phyloP scores from a whole-genome alignment of 1,284 basidiomycete genomes.

The Puccinia horiana region DNA sequence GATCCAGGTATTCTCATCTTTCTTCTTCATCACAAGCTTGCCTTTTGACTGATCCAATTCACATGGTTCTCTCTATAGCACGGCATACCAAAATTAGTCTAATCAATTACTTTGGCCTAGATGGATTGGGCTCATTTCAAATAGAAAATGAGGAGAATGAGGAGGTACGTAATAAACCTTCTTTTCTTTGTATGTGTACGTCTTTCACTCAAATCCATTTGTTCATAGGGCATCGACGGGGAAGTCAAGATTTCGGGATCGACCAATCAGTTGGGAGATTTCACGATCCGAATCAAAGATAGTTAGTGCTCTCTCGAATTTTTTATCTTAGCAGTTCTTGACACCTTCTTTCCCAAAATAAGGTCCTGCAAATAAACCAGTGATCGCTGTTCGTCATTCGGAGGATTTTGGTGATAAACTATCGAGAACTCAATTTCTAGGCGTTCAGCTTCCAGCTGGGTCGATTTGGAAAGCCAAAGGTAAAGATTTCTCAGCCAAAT shows the following conservation, averaged over 20 bases:
- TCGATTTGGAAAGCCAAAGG: constrained; percentile 83
- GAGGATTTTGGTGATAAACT: constrained; percentile 68
- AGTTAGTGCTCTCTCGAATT: constrained; percentile 62
- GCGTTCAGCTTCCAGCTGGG: constrained; percentile 67
- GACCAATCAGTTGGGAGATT: constrained; percentile 76
- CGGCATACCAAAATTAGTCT: constrained; percentile 69
- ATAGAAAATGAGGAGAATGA: constrained; percentile 74
- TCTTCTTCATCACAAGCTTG: background rate
- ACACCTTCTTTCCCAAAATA: background rate
- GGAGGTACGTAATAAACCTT: constrained; percentile 65
- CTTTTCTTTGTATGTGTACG: background rate
- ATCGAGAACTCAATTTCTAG: constrained; percentile 73
- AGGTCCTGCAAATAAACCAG: constrained; percentile 67
- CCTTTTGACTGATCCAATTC: background rate
- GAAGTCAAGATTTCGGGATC: constrained; percentile 70
- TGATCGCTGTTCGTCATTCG: constrained; percentile 65
- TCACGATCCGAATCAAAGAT: constrained; percentile 76
- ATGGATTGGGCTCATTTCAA: constrained; percentile 77
- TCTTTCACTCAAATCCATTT: constrained; percentile 21
- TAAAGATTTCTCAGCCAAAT: constrained; percentile 53
- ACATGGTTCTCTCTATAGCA: constrained; percentile 52
- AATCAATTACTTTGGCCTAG: constrained; percentile 81
- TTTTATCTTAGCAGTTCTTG: background rate
- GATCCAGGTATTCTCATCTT: background rate
- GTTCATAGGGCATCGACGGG: constrained; percentile 69